Base-by-base conservation (phyloP, 2,329 filamentous ascomycete genomes). In the Stagonosporopsis cucurbitacearum region DNA sequence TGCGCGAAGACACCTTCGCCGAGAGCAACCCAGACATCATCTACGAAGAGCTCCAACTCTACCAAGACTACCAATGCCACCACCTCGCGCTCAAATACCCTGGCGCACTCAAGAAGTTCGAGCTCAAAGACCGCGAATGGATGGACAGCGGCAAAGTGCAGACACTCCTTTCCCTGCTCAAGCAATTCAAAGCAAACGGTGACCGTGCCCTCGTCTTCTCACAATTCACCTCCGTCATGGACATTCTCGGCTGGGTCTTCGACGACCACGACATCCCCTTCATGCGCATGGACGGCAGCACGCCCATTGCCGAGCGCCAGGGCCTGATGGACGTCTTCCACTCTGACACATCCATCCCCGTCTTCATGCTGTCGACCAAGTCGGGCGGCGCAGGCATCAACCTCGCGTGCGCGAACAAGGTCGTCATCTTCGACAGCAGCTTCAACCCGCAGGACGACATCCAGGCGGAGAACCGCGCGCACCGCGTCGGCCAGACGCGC, bases 371-470 rank as follows among this genome's bases (percentile, higher is more conserved):
- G 6, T 95, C 91, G 1, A 99, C 95, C 0, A 94, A 92, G 57
- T 93, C 94, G 0, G 95, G 95, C 48, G 95, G 95, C n/a, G 95
- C 94, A 0, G 95, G 95, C 36, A 96, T 99, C 79, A 99, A 99
- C 75, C 79, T 99, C 50, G 95, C 94, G 7, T 91, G 90, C 32
- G 95, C 95, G 4, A 98, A 98, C 80, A 98, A 97, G 77, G 94
- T 99, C 65, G 86, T 99, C 76, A 95, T 99, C 69, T 97, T 98
- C 73, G 95, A 99, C 76, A 90, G 90, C 61, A 91, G 88, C n/a
- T 96, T 97, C 79, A 99, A 99, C 67, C 95, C 95, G 0, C 95
- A 99, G 72, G 94, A 98, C 65, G 95, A 99, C 71, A 88, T 96
- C n/a, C 95, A 99, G 75, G 95, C 95, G 0, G 95, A 98, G 80